Conservation (phyloP, 2,329 filamentous ascomycete genomes). For the Corniculantispora saksenae region DNA sequence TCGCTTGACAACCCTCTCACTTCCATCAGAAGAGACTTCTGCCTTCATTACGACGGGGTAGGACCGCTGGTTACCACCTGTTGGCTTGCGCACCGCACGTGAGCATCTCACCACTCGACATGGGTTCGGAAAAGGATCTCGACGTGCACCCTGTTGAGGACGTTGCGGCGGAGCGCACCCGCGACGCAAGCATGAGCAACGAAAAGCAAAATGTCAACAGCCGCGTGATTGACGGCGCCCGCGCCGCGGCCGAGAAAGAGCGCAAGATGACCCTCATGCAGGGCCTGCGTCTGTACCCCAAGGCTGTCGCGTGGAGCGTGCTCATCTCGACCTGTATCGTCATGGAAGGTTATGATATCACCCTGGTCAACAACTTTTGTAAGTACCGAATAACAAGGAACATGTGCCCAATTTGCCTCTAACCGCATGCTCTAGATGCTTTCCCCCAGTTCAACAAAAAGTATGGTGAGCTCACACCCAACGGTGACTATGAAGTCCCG, state of each 20-base stretch:
- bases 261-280: constrained; percentile 72
- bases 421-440: constrained; percentile 40
- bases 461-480: constrained; percentile 43
- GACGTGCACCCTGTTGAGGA: constrained; percentile 18
- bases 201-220: constrained; percentile 27
- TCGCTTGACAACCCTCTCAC: neutral
- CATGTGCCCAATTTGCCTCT: neutral
- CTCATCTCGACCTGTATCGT: constrained; percentile 87
- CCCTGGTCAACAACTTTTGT: constrained; percentile 80
- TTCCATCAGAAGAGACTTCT: neutral
- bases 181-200: neutral
- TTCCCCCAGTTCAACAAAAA: constrained; percentile 60
- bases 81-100: neutral
- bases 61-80: neutral
- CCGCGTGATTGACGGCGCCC: constrained; percentile 37
- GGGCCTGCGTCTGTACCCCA: constrained; percentile 80
- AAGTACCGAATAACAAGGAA: constrained; percentile 22
- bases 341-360: constrained; percentile 90
- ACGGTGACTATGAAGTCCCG: constrained; percentile 55
- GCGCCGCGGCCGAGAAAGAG: constrained; percentile 58
- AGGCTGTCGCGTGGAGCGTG: constrained; percentile 80
- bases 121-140: constrained; percentile 23
- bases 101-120: neutral
- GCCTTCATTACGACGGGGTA: neutral
- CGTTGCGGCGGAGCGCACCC: constrained; percentile 12